Evolutionary conservation across 306 rosid species (phyloP), one percentile per base, ranked within the genome.

Genomic region (Luffa acutangula): DNA sequence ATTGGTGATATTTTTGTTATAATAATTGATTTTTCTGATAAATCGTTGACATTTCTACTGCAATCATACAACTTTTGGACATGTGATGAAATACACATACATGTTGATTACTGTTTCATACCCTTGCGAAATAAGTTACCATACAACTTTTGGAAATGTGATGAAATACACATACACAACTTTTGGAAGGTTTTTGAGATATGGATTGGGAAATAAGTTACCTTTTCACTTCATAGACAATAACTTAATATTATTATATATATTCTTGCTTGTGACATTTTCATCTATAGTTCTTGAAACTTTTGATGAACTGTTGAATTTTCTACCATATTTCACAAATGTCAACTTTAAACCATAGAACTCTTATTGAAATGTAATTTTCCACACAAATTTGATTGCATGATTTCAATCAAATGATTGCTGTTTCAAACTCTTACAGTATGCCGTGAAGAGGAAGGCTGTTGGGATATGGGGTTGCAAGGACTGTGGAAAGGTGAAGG

Each of bases 381-480:
- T 25, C 31, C 31, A 1, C 31, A 25, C 31, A 1, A 25, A 25
- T 25, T 25, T 25, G 31, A 14, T 45, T 5, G 6, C 18, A 69
- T 4, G 37, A 20, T 5, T 56, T n/a, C 3, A 54, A 57, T 39
- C 18, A 41, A 41, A 37, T 56, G 52, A 54, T n/a, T 76, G 36
- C 7, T 76, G 53, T 41, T 13, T 25, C 7, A n/a, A 37, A 70
- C 18, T 25, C 7, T 64, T 49, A 10, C 82, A 92, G 97, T 90
- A 87, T 43, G 96, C 93, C 12, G 92, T 90, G 49, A 90, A 92
- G 90, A 91, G 97, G 56, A 87, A 89, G 84, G 96, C 91, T 33
- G 97, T 90, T 8, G 93, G 96, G 42, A 89, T 92, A 63, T 90
- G 96, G 97, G 96, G 97, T 8, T 90, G 97, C 90, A 89, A 92